Evolutionary conservation across 2,329 filamentous ascomycete genomes (phyloP).

Genomic region (Fusarium chlamydosporum): DNA sequence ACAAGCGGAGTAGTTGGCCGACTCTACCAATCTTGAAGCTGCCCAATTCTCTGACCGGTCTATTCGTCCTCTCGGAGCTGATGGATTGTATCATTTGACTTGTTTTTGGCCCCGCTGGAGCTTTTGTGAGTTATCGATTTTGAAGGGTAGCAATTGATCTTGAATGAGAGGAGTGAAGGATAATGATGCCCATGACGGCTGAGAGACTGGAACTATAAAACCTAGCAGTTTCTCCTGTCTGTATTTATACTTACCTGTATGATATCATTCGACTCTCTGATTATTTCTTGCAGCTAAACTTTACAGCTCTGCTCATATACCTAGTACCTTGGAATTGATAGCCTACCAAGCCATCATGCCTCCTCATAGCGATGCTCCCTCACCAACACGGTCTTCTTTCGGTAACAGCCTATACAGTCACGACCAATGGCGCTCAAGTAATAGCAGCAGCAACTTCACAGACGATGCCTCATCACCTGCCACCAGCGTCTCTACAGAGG

Average conservation of each 20-base stretch:
- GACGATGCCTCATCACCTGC: constrained; percentile 57
- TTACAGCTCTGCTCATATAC: not conserved
- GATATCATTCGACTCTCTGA: not conserved
- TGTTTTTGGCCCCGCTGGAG: constrained; percentile 23
- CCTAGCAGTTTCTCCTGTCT: not conserved
- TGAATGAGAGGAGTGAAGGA: constrained; percentile 8
- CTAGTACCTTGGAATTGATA: not conserved
- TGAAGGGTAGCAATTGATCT: constrained; percentile 8
- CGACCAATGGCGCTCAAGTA: constrained; percentile 50
- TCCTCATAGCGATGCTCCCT: constrained; percentile 47
- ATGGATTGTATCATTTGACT: constrained; percentile 37
- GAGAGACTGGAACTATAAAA: constrained; percentile 15
- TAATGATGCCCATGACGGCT: not conserved
- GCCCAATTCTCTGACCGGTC: constrained; percentile 37
- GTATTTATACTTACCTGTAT: not conserved
- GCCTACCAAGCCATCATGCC: constrained; percentile 31
- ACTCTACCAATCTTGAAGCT: constrained; percentile 41
- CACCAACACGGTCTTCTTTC: constrained; percentile 38
- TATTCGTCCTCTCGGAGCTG: constrained; percentile 23
- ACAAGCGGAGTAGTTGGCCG: constrained; percentile 31
- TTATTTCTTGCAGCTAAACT: not conserved
- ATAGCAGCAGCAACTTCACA: constrained; percentile 44
- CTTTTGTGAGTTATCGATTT: constrained; percentile 17
- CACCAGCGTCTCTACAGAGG: constrained; percentile 59
- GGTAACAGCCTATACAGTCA: constrained; percentile 48